These are phyloP conservation scores for Turritis glabra DNA, from an alignment of 345 rosid species.

Conservation along the genomic window DNA sequence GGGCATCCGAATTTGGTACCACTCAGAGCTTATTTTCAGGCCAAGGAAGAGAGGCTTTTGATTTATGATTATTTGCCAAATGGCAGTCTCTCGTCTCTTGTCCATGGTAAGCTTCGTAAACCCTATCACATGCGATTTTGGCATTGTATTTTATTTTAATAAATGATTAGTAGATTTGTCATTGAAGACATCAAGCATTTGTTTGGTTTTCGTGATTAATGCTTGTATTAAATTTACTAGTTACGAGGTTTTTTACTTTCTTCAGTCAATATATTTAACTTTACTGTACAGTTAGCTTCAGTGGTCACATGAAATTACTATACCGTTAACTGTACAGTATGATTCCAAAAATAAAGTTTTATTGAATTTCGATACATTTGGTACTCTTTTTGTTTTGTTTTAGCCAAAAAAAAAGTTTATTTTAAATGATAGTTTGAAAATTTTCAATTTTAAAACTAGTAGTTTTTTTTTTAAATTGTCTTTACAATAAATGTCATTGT, in stretches of 20 bases:
- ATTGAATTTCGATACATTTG: too few species aligned
- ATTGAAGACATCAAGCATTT: conserved; percentile 29
- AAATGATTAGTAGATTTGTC: neutral
- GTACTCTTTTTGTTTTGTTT: too few species aligned
- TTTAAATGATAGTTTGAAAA: too few species aligned
- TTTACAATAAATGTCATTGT: too few species aligned
- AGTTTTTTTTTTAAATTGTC: too few species aligned
- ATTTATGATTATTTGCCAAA: conserved; percentile 88
- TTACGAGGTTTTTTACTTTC: conserved; percentile 21
- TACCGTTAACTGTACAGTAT: too few species aligned
- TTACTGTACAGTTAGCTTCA: neutral
- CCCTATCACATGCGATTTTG: neutral
- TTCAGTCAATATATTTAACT: neutral
- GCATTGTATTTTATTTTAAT: neutral
- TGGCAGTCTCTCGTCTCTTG: conserved; percentile 84
- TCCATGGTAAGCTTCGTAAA: conserved; percentile 59
- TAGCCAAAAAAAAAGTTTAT: too few species aligned
- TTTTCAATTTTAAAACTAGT: too few species aligned
- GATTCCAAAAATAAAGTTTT: too few species aligned
- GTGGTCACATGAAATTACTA: neutral
- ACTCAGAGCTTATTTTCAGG: conserved; percentile 81
- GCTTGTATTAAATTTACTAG: conserved; percentile 17
- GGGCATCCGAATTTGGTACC: conserved; percentile 95
- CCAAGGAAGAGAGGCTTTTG: conserved; percentile 77
- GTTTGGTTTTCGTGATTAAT: conserved; percentile 9